These are phyloP conservation scores for Saccharomycopsis hybrid DNA, from an alignment of 1,139 yeast genomes.

Conservation along the genomic window DNA sequence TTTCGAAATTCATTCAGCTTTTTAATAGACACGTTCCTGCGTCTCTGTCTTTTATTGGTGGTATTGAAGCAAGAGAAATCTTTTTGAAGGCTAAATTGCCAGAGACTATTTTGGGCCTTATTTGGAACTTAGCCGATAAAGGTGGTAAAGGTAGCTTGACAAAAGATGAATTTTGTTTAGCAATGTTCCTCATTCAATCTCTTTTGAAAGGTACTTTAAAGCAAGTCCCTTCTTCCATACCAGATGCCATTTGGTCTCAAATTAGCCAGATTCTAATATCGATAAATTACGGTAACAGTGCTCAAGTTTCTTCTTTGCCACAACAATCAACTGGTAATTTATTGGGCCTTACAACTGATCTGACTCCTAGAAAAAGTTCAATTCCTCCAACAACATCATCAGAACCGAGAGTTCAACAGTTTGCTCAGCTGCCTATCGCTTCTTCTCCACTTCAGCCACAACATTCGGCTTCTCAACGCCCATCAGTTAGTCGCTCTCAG, in stretches of 20 bases:
- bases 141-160: slow-evolving; percentile 65
- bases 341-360: slow-evolving; percentile 3
- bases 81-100: slow-evolving; percentile 86
- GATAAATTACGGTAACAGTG: slow-evolving; percentile 23
- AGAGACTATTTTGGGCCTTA: slow-evolving; percentile 66
- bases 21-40: slow-evolving; percentile 61
- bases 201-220: slow-evolving; percentile 60
- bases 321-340: slow-evolving; percentile 29
- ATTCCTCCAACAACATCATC: slow-evolving; percentile 22
- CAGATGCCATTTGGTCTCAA: slow-evolving; percentile 62
- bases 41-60: slow-evolving; percentile 51
- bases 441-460: background rate
- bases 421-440: too few relatives aligned
- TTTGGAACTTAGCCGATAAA: slow-evolving; percentile 85
- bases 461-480: slow-evolving; percentile 14
- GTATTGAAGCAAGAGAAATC: slow-evolving; percentile 74
- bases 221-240: slow-evolving; percentile 63
- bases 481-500: slow-evolving; percentile 26
- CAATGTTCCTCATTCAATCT: slow-evolving; percentile 93
- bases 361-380: slow-evolving; percentile 18
- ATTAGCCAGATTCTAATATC: slow-evolving; percentile 28
- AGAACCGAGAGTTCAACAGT: too few relatives aligned
- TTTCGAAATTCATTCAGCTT: slow-evolving; percentile 63
- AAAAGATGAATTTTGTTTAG: slow-evolving; percentile 73
- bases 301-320: slow-evolving; percentile 22